These are phyloP conservation scores for Lipomyces mesembrius DNA, from an alignment of 805 yeast genomes.

Conservation along the genomic window DNA sequence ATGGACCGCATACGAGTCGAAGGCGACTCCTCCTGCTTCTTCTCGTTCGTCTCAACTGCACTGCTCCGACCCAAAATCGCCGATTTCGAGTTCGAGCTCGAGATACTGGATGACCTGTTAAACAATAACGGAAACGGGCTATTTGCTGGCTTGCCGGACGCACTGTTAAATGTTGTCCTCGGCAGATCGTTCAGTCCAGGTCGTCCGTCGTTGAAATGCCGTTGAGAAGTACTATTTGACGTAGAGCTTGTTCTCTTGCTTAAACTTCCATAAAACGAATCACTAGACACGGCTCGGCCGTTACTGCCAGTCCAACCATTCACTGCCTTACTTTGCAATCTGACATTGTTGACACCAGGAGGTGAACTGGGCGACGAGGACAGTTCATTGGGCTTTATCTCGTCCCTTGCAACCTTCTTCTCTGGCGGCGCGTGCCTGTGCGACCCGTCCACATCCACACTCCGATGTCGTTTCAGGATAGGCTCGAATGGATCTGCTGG, in stretches of 20 bases:
- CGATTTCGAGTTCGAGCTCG: not conserved
- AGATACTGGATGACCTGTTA: slow-evolving; percentile 10
- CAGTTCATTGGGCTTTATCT: slow-evolving; percentile 9
- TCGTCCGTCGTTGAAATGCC: not conserved
- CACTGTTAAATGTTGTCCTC: slow-evolving; percentile 6
- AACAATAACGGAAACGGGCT: slow-evolving; percentile 30
- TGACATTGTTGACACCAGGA: not conserved
- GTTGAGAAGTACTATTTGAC: slow-evolving; percentile 3
- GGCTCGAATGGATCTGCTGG: slow-evolving; percentile 15
- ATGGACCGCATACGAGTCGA: slow-evolving; percentile 23
- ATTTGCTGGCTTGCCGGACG: slow-evolving; percentile 12
- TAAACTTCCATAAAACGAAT: slow-evolving; percentile 22
- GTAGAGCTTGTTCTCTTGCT: slow-evolving; percentile 8
- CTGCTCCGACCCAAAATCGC: not conserved
- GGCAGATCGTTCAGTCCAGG: slow-evolving; percentile 6
- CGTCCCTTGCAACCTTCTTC: not conserved
- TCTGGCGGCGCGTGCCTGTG: slow-evolving; percentile 1
- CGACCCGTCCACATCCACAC: slow-evolving; percentile 14
- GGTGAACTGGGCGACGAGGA: slow-evolving; percentile 19
- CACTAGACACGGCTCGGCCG: slow-evolving; percentile 13
- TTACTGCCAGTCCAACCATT: not conserved
- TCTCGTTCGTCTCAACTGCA: not conserved
- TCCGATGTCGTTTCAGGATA: slow-evolving; percentile 19
- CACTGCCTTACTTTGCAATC: not conserved
- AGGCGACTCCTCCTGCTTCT: slow-evolving; percentile 10